phyloP scores from a whole-genome alignment of 73 alveolate species.

The Blepharisma stoltei region DNA sequence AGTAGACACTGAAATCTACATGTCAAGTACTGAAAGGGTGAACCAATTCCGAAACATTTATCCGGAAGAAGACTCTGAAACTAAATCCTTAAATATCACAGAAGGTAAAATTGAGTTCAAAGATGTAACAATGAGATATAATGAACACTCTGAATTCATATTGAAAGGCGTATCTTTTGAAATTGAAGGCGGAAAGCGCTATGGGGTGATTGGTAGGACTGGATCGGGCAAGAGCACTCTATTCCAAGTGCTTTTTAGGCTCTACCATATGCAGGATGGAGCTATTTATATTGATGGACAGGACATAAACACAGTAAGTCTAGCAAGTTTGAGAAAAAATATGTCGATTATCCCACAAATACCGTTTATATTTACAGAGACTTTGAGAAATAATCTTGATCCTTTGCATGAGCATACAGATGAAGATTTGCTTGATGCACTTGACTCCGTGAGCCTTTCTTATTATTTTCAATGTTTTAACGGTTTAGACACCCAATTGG shows the following conservation, averaged over 20 bases:
- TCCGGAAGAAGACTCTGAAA: neutral
- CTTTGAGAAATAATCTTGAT: slow-evolving; percentile 71
- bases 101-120: slow-evolving; percentile 63
- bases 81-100: neutral
- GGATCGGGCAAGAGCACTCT: slow-evolving; percentile 86
- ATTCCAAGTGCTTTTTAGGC: slow-evolving; percentile 65
- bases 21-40: slow-evolving; percentile 1
- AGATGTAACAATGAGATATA: slow-evolving; percentile 70
- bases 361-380: slow-evolving; percentile 67
- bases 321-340: slow-evolving; percentile 54
- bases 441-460: slow-evolving; percentile 35
- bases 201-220: slow-evolving; percentile 80
- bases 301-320: slow-evolving; percentile 39
- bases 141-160: slow-evolving; percentile 77
- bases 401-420: slow-evolving; percentile 57
- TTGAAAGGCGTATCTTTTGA: slow-evolving; percentile 69
- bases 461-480: slow-evolving; percentile 23
- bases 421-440: slow-evolving; percentile 44
- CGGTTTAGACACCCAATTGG: slow-evolving; percentile 33
- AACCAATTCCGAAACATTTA: neutral
- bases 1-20: neutral
- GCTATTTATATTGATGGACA: slow-evolving; percentile 54
- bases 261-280: slow-evolving; percentile 61
- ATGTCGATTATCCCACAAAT: slow-evolving; percentile 69
- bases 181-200: slow-evolving; percentile 65